Evolutionary conservation across 495 filamentous ascomycete genomes (phyloP), one percentile per base, ranked within the genome.

Genomic region (Neurospora sp.): DNA sequence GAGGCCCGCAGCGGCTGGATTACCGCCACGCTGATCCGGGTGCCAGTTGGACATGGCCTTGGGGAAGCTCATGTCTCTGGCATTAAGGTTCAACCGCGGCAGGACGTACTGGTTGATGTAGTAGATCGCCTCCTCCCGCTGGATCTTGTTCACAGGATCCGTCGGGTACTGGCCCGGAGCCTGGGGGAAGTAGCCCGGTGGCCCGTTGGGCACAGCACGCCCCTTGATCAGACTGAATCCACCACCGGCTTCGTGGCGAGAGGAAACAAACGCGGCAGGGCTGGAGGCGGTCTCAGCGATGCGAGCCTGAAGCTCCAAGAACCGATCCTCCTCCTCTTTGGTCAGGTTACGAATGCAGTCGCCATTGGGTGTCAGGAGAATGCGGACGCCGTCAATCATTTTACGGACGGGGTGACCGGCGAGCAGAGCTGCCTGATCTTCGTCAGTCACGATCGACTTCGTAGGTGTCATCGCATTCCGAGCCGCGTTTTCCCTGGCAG

Each of bases 361-460:
- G 5, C 94, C 93, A 73, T 91, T 90, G 4, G 94, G 93, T 1
- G 92, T 94, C 71, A 96, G 89, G 69, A 96, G 83, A 71, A 90
- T 87, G 37, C 87, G 85, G 39, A 84, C 82, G 27, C 83, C 83
- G 39, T 86, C 85, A 20, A 84, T 77, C 1, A 81, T 75, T 76
- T 89, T 89, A 69, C 84, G 85, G 40, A 89, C 84, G 2, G 85
- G 81, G 66, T 82, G 79, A 31, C 87, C 87, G 5, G 85, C 82
- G 7, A 83, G 82, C 23, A 89, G 81, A 12, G 80, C 76, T 2
- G 83, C 81, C 66, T 85, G 83, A 69, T 88, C 87, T 44, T 87
- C 85, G 39, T 86, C 84, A 0, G 85, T 86, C 60, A 88, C 84
- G 42, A 86, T 83, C 8, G 84, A 77, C 78, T 86, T 87, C 20